Conservation (phyloP, 2,329 filamentous ascomycete species). For the Fusarium nisikadoi region DNA sequence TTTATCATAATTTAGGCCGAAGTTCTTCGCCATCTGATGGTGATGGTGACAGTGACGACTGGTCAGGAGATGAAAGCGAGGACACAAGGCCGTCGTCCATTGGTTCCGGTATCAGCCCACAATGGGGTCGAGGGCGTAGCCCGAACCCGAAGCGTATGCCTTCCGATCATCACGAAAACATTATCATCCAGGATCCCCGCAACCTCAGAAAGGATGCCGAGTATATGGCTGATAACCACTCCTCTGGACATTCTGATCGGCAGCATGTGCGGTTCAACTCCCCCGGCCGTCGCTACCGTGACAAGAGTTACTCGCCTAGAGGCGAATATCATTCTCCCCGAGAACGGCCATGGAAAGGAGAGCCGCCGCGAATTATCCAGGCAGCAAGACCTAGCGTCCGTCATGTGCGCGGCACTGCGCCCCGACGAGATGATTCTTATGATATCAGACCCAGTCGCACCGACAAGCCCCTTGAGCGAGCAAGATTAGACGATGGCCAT, state of each 20-base stretch:
- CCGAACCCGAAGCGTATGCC: slow-evolving; percentile 7
- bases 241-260: background rate
- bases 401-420: slow-evolving; percentile 24
- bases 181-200: slow-evolving; percentile 10
- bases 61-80: slow-evolving; percentile 27
- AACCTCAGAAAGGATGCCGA: background rate
- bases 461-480: slow-evolving; percentile 31
- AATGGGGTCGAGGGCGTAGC: slow-evolving; percentile 14
- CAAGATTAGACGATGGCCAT: slow-evolving; percentile 18
- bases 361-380: slow-evolving; percentile 36
- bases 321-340: slow-evolving; percentile 2
- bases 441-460: slow-evolving; percentile 3
- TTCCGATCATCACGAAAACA: slow-evolving; percentile 3
- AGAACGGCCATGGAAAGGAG: slow-evolving; percentile 21
- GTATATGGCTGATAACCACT: background rate
- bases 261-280: slow-evolving; percentile 23
- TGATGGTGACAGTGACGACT: slow-evolving; percentile 1
- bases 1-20: slow-evolving; percentile 8
- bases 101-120: slow-evolving; percentile 14
- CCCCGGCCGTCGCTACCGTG: slow-evolving; percentile 1
- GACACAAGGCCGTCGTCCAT: slow-evolving; percentile 30
- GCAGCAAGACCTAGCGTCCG: slow-evolving; percentile 17
- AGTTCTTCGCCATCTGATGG: slow-evolving; percentile 24
- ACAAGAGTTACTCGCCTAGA: slow-evolving; percentile 16
- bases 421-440: slow-evolving; percentile 28